A percentile compares a stretch with the other conserved stretches of the same genome.
phyloP scores from a whole-genome alignment of 1,284 basidiomycete species.

The Ganoderma lucidum region DNA sequence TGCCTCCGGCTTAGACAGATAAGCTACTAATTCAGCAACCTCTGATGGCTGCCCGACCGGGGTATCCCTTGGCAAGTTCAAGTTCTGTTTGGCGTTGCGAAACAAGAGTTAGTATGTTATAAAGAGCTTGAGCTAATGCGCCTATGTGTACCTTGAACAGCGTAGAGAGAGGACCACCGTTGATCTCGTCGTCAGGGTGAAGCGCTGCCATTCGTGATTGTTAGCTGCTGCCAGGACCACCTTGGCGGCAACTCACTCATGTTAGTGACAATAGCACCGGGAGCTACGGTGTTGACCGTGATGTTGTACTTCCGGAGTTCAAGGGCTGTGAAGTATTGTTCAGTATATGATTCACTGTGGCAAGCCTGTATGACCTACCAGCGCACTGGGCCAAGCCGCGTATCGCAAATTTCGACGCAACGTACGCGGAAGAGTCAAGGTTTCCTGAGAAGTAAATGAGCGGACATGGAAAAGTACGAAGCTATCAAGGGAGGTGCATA shows the following conservation, averaged over 20 bases:
- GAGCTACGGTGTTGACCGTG: conserved; percentile 1
- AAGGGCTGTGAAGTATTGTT: background rate
- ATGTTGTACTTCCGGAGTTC: conserved; percentile 11
- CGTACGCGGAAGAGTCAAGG: background rate
- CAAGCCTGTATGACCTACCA: background rate
- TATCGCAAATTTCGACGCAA: conserved; percentile 9
- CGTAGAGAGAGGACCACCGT: background rate
- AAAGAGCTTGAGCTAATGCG: background rate
- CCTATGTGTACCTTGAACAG: background rate
- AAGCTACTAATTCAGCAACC: conserved; percentile 5
- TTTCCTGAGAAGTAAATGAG: background rate
- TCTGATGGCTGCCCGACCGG: conserved; percentile 5
- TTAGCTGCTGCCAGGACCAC: background rate
- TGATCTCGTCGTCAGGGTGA: conserved; percentile 1
- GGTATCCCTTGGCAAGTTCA: background rate
- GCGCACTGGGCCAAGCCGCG: conserved; percentile 6
- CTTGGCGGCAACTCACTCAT: background rate
- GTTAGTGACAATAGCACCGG: background rate
- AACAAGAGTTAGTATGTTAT: background rate
- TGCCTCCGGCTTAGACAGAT: background rate
- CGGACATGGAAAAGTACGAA: background rate
- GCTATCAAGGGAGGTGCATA: background rate
- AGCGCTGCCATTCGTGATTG: background rate
- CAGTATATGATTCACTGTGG: background rate
- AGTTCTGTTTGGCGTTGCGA: background rate